Evolutionary conservation across 768 basidiomycete species (phyloP), one percentile per base, ranked within the genome.

Genomic region (Tubosaeta sp.): DNA sequence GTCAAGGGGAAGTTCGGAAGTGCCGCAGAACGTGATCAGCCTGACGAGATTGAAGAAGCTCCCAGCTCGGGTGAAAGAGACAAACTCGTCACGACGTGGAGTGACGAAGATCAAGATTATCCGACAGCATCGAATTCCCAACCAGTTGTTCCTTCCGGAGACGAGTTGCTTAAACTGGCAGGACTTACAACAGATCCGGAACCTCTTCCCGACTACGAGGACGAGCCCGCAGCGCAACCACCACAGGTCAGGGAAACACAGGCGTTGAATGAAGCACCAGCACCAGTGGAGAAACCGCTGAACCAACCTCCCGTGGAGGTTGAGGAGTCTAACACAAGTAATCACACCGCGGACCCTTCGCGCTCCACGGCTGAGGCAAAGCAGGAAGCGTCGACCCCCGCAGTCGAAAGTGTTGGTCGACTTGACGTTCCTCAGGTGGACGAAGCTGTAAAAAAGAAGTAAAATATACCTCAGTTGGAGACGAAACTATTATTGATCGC

Each of bases 191-290:
- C 64, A 27, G 71, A 64, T 27, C 72, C 64, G 1, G 71, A 75
- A 22, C 62, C 54, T 0, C 73, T 87, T 22, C 70, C 79, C 8
- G 83, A 84, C 55, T 86, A 80, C 55, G 81, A 84, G 42, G 82
- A 81, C n/a, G 74, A 72, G 39, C 36, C 53, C 6, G 48, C 56
- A 44, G 48, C 57, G 13, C 61, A 63, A 27, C 32, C 41, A 7
- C 53, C 44, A 7, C 42, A 41, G 25, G 40, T 18, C 0, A 38
- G 55, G 19, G 47, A 52, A n/a, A 18, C 11, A 54, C 54, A 46
- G 8, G 56, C 51, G 22, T 46, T 51, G 3, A 58, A 53, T 42
- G 10, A 13, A 21, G 12, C 25, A 11, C 6, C 45, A 27, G 40
- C 16, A 45, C 25, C 41, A 24, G 43, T 3, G 5, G 27, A 56